Percentiles rank a stretch among this genome's conserved stretches.
These are phyloP conservation scores for Wallemia ichthyophaga DNA, from an alignment of 1,284 basidiomycete genomes.

Conservation along the genomic window DNA sequence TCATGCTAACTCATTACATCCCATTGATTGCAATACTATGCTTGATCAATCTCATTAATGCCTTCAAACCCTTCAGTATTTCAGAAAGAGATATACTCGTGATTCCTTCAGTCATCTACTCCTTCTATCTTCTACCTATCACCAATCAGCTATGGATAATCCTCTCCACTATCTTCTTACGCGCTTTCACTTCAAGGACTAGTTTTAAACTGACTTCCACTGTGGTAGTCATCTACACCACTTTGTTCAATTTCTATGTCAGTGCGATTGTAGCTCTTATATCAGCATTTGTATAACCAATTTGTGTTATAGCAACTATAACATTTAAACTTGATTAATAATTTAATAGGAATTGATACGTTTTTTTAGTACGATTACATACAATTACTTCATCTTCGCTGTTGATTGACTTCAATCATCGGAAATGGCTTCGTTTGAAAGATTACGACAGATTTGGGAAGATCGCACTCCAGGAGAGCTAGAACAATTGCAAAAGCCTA, in stretches of 20 bases:
- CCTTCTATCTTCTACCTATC: not conserved
- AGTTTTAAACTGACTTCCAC: not conserved
- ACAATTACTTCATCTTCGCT: too few species aligned
- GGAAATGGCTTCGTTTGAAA: not conserved
- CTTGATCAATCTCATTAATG: not conserved
- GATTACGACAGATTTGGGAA: not conserved
- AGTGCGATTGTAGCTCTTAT: not conserved
- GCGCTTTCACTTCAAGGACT: not conserved
- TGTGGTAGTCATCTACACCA: not conserved
- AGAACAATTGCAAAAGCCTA: too few species aligned
- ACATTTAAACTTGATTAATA: too few species aligned
- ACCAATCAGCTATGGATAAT: not conserved
- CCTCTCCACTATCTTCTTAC: not conserved
- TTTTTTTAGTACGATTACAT: too few species aligned
- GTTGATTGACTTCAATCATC: too few species aligned
- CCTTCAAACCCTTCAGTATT: not conserved
- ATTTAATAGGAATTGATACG: too few species aligned
- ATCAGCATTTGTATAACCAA: not conserved
- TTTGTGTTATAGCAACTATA: too few species aligned
- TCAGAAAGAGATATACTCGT: not conserved
- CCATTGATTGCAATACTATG: constrained; percentile 20
- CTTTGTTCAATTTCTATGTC: not conserved
- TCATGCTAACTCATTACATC: constrained; percentile 65
- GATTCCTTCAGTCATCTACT: not conserved
- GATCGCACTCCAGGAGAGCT: not conserved